Conservation (phyloP, 805 yeast species). For the Ogataea polymorpha region DNA sequence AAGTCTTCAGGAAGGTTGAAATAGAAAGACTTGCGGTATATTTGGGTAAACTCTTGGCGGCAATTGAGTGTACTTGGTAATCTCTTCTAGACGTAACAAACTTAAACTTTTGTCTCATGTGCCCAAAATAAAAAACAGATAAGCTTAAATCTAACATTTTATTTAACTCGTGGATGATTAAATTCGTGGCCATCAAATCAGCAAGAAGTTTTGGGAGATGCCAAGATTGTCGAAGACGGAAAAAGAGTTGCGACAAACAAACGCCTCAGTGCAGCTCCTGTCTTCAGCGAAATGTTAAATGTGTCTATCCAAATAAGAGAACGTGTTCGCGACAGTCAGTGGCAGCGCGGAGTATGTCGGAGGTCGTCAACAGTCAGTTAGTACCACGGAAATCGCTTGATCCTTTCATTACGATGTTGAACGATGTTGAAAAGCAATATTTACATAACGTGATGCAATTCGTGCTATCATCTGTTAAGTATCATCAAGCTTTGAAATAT, state of each 20-base stretch:
- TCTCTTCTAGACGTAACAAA: too few relatives aligned
- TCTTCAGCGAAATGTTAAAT: conserved; percentile 41
- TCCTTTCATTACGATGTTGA: conserved; percentile 1
- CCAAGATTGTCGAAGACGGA: conserved; percentile 41
- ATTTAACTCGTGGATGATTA: neutral
- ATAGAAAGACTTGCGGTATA: too few relatives aligned
- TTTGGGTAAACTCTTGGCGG: too few relatives aligned
- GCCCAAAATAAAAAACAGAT: too few relatives aligned
- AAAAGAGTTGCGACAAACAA: conserved; percentile 44
- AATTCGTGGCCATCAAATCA: conserved; percentile 15
- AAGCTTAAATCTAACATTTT: too few relatives aligned
- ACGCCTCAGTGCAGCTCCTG: conserved; percentile 45
- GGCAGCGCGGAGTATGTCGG: too few relatives aligned
- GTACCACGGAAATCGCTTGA: neutral
- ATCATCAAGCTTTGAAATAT: conserved; percentile 7
- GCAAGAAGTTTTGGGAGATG: conserved; percentile 17
- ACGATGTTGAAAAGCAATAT: conserved; percentile 8
- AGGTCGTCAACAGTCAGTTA: too few relatives aligned
- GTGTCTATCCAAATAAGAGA: conserved; percentile 30
- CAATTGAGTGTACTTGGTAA: too few relatives aligned
- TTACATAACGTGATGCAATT: conserved; percentile 7
- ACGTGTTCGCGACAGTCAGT: too few relatives aligned
- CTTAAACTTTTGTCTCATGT: too few relatives aligned
- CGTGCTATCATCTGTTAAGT: conserved; percentile 10
- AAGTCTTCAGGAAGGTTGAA: too few relatives aligned